These are phyloP conservation scores for Suhomyces guaymorum DNA, from an alignment of 1,139 yeast genomes.

Conservation along the genomic window DNA sequence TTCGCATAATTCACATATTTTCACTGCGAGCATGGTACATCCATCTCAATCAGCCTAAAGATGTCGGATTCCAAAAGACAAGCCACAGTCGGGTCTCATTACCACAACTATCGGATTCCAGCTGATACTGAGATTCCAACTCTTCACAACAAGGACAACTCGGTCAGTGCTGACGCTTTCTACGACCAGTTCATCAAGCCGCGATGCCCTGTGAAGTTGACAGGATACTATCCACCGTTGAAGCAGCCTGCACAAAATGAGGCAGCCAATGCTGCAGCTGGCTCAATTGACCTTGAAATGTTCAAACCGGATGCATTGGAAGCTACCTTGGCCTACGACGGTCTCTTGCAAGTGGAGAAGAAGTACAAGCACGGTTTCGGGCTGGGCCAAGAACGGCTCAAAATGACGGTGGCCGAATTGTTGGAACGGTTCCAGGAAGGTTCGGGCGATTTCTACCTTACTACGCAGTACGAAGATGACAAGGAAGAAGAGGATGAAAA, in stretches of 20 bases:
- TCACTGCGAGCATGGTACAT: too few species aligned
- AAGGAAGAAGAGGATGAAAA: slow-evolving; percentile 16
- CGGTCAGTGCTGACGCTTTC: slow-evolving; percentile 9
- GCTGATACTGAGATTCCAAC: slow-evolving; percentile 1
- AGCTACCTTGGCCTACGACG: slow-evolving; percentile 31
- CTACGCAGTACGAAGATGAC: slow-evolving; percentile 57
- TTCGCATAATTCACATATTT: background rate
- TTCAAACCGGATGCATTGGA: slow-evolving; percentile 40
- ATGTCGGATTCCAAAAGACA: slow-evolving; percentile 4
- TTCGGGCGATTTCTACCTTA: slow-evolving; percentile 52
- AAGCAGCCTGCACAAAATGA: background rate
- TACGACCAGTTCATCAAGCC: slow-evolving; percentile 9
- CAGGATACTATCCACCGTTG: slow-evolving; percentile 7
- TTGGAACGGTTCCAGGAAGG: slow-evolving; percentile 40
- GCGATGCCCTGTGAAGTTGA: slow-evolving; percentile 15
- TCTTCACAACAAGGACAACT: slow-evolving; percentile 1
- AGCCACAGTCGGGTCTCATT: slow-evolving; percentile 3
- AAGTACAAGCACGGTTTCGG: slow-evolving; percentile 65
- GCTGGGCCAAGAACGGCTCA: slow-evolving; percentile 53
- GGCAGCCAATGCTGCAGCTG: slow-evolving; percentile 1
- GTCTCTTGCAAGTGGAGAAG: slow-evolving; percentile 54
- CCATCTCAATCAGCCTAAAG: too few species aligned
- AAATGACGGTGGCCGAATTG: slow-evolving; percentile 51
- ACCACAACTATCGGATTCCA: slow-evolving; percentile 5
- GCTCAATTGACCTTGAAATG: slow-evolving; percentile 21